Base-by-base conservation (phyloP, 1,139 yeast species). In the Yamadazyma trypodendri region DNA sequence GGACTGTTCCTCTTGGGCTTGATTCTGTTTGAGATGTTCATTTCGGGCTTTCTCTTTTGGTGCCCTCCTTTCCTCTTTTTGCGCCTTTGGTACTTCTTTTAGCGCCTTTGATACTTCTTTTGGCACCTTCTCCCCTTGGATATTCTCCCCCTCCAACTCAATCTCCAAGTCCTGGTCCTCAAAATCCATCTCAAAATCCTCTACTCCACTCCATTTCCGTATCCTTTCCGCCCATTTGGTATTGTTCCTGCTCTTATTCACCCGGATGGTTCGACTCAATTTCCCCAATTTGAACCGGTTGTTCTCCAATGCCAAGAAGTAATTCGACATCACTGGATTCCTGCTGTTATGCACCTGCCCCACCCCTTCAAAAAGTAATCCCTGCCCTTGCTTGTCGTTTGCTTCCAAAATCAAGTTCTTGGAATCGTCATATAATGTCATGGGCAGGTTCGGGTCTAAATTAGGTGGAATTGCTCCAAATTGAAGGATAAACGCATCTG, bases 381-480 rank as follows among this genome's bases (percentile, higher is more conserved):
- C 21, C 15, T 63, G 61, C 10, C 51, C 52, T 46, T 48, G 3
- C 44, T 46, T 44, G 17, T 54, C 61, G 10, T 51, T 44, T 7
- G 70, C 72, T 39, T 60, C 57, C 25, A 70, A 43, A 10, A 69
- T 50, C 30, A 68, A 56, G 36, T 61, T 62, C 37, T 60, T 61
- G 33, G 59, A 63, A 32, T 58, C 58, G 40, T 67, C 68, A 49
- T 66, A 69, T 34, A 69, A 49, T 16, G 52, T 58, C 32, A 69
- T 49, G 3, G 68, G 65, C 39, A 57, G 54, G 3, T 55, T 36
- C 36, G 60, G 68, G 46, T 69, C 74, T 69, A 70, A 60, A 27
- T 71, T 60, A 37, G 65, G 69, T 5, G 75, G 74, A n/a, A 67
- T 57, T 40, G 65, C 61, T 21, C 74, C 75, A 46, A 69, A 70